These are phyloP conservation scores for Fraxinus americana DNA, from an alignment of 257 asterid genomes.

Conservation along the genomic window DNA sequence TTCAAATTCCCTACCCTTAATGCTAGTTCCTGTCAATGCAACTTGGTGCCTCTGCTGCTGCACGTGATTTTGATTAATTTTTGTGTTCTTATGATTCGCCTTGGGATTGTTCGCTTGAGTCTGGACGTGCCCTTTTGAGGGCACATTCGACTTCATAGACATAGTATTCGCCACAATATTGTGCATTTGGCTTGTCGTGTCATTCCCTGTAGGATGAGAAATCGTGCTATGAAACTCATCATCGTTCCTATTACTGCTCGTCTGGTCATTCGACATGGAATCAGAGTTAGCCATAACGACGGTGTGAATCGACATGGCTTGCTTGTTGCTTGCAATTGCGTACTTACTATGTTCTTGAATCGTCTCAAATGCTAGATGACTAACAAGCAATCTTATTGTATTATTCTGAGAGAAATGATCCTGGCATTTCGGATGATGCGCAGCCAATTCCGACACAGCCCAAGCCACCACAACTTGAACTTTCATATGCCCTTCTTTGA, in stretches of 20 bases:
- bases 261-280: conserved; percentile 16
- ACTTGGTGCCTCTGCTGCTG: conserved; percentile 37
- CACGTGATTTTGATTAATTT: conserved; percentile 16
- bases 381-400: conserved; percentile 63
- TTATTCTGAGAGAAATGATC: conserved; percentile 79
- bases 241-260: neutral
- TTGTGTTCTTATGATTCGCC: conserved; percentile 6
- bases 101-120: conserved; percentile 4
- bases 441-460: conserved; percentile 76
- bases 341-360: conserved; percentile 82
- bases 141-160: conserved; percentile 36
- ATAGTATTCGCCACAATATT: conserved; percentile 44
- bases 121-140: conserved; percentile 6
- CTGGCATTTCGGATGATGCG: conserved; percentile 72
- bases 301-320: conserved; percentile 54
- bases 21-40: conserved; percentile 42
- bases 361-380: conserved; percentile 80
- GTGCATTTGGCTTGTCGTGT: conserved; percentile 44
- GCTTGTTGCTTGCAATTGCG: conserved; percentile 49
- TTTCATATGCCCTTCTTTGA: conserved; percentile 80
- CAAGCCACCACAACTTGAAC: conserved; percentile 79
- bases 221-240: conserved; percentile 14
- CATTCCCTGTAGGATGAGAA: conserved; percentile 37
- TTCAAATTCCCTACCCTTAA: conserved; percentile 54
- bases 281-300: conserved; percentile 60